phyloP scores from a whole-genome alignment of 768 basidiomycete genomes.

The Tricholoma bakamatsutake region DNA sequence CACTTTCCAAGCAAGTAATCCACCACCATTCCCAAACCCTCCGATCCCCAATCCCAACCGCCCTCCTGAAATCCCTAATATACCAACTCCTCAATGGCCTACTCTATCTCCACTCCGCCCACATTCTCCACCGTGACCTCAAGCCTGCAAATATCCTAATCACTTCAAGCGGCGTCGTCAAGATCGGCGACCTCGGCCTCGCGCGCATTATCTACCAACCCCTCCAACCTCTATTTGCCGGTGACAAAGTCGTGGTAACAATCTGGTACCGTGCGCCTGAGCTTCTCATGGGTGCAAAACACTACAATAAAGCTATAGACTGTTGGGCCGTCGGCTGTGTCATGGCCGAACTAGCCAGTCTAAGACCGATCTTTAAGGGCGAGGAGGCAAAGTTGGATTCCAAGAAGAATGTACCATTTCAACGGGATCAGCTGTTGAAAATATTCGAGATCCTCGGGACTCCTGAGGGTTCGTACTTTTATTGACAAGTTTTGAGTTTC shows the following conservation, averaged over 20 bases:
- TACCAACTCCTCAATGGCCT: slow-evolving; percentile 95
- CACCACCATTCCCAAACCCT: slow-evolving; percentile 94
- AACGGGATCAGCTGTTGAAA: slow-evolving; percentile 89
- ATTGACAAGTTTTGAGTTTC: neutral
- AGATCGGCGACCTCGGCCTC: slow-evolving; percentile 97
- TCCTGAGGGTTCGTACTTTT: slow-evolving; percentile 57
- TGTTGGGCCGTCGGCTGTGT: slow-evolving; percentile 99
- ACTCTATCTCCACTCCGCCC: slow-evolving; percentile 89
- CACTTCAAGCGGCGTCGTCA: slow-evolving; percentile 81
- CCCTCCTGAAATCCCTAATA: slow-evolving; percentile 87
- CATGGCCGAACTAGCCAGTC: slow-evolving; percentile 88
- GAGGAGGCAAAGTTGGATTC: slow-evolving; percentile 97
- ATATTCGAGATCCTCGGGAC: slow-evolving; percentile 96
- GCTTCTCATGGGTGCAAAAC: slow-evolving; percentile 91
- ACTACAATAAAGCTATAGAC: slow-evolving; percentile 96
- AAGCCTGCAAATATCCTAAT: slow-evolving; percentile 99
- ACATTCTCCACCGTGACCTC: slow-evolving; percentile 94
- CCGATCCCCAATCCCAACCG: slow-evolving; percentile 63
- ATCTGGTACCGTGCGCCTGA: slow-evolving; percentile 99
- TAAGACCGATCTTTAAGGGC: slow-evolving; percentile 97
- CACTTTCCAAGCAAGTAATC: slow-evolving; percentile 81
- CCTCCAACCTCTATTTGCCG: slow-evolving; percentile 83
- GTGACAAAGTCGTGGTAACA: slow-evolving; percentile 98
- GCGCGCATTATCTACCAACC: slow-evolving; percentile 90
- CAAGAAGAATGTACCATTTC: slow-evolving; percentile 97